A percentile compares a stretch with the other conserved stretches of the same genome.
Conservation (phyloP, 306 rosid genomes). For the Inga laurina region DNA sequence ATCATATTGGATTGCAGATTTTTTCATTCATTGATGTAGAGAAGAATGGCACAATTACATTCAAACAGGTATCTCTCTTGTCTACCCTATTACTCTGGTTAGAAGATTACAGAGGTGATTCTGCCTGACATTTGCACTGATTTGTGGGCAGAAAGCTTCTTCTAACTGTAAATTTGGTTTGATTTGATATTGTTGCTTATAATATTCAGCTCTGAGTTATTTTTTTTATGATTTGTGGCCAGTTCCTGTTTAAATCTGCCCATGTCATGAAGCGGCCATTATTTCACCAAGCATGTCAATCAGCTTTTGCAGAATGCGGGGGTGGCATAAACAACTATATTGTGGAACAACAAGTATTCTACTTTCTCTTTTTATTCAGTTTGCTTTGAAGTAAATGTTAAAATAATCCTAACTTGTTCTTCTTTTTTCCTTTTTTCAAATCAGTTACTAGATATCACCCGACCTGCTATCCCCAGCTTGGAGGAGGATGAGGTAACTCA, state of each 20-base stretch:
- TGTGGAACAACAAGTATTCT: neutral
- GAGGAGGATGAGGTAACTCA: conserved; percentile 60
- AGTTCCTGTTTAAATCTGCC: conserved; percentile 78
- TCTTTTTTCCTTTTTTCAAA: conserved; percentile 16
- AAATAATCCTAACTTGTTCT: conserved; percentile 33
- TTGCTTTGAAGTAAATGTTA: neutral
- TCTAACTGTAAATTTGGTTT: conserved; percentile 12
- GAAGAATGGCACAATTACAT: conserved; percentile 44
- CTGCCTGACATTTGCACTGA: neutral
- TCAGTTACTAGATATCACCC: conserved; percentile 66
- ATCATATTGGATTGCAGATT: neutral
- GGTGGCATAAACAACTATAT: neutral
- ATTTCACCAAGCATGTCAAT: conserved; percentile 75
- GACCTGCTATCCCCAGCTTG: conserved; percentile 53
- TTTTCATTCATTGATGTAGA: conserved; percentile 17
- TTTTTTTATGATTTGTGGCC: conserved; percentile 32
- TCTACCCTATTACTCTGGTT: neutral
- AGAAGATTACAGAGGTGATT: neutral
- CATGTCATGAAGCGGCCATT: conserved; percentile 63
- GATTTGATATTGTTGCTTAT: neutral
- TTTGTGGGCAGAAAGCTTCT: conserved; percentile 13
- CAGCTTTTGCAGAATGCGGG: conserved; percentile 58
- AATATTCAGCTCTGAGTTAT: neutral
- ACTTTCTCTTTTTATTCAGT: conserved; percentile 19
- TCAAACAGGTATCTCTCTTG: conserved; percentile 54